A percentile compares a stretch with the other conserved stretches of the same genome.
These are phyloP conservation scores for Heliocybe sulcata DNA, from an alignment of 1,284 basidiomycete genomes.

Conservation along the genomic window DNA sequence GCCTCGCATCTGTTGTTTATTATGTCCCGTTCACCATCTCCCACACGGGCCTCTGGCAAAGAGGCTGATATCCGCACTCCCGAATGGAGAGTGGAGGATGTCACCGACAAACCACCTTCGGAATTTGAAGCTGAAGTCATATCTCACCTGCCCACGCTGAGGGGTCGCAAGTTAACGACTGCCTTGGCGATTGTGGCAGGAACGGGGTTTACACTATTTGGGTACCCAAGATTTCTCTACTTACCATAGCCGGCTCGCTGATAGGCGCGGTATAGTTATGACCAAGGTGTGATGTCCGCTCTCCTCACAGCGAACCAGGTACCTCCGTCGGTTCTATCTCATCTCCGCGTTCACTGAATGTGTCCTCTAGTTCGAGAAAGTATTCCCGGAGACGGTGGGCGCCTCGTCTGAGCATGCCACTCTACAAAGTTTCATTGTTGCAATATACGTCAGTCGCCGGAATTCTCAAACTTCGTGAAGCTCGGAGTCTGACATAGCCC, in stretches of 20 bases:
- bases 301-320: slow-evolving; percentile 45
- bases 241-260: background rate
- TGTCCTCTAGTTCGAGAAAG: slow-evolving; percentile 35
- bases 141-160: background rate
- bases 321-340: background rate
- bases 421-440: slow-evolving; percentile 46
- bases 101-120: background rate
- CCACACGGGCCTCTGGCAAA: background rate
- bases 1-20: background rate
- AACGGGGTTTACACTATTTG: slow-evolving; percentile 52
- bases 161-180: background rate
- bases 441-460: slow-evolving; percentile 44
- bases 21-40: background rate
- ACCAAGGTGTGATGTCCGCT: slow-evolving; percentile 61
- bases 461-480: background rate
- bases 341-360: background rate
- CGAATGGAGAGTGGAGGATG: background rate
- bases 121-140: slow-evolving; percentile 1
- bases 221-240: slow-evolving; percentile 32
- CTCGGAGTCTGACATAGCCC: slow-evolving; percentile 2
- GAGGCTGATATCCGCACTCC: background rate
- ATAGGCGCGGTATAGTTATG: slow-evolving; percentile 35
- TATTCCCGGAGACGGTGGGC: slow-evolving; percentile 38
- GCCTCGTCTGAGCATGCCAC: slow-evolving; percentile 38
- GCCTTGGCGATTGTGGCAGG: slow-evolving; percentile 32